Conservation (phyloP, 345 rosid genomes). For the Aethionema arabicum region DNA sequence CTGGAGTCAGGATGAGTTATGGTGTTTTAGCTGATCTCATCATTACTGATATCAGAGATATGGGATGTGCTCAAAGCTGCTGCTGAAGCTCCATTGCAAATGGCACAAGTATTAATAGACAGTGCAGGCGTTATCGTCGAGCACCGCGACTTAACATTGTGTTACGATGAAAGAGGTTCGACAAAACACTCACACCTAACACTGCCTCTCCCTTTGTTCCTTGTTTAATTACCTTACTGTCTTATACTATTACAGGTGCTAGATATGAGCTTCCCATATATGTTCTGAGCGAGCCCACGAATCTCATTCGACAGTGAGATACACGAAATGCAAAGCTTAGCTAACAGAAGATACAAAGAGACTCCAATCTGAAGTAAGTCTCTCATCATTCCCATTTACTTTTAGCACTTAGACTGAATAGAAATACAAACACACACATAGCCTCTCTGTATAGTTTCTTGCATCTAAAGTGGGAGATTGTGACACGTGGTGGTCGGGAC, state of each 20-base stretch:
- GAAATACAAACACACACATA: background rate
- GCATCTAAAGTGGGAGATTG: background rate
- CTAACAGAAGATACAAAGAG: constrained; percentile 22
- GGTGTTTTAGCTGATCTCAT: no score
- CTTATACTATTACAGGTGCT: constrained; percentile 49
- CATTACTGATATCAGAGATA: constrained; percentile 44
- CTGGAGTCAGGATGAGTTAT: background rate
- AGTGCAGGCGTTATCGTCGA: constrained; percentile 76
- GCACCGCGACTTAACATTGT: constrained; percentile 60
- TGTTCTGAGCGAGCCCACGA: constrained; percentile 76
- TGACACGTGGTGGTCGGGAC: constrained; percentile 14
- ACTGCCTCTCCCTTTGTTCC: background rate
- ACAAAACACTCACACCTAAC: background rate
- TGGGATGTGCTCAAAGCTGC: constrained; percentile 86
- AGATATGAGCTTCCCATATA: constrained; percentile 80
- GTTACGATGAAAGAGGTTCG: constrained; percentile 86
- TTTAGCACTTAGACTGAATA: background rate
- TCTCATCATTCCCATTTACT: background rate
- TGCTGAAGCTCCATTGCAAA: constrained; percentile 55
- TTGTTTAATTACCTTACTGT: background rate
- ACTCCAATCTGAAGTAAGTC: background rate
- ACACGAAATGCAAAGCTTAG: constrained; percentile 10
- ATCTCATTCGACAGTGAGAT: constrained; percentile 53
- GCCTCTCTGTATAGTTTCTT: background rate
- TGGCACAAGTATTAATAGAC: constrained; percentile 72